phyloP scores from a whole-genome alignment of 2,329 filamentous ascomycete genomes.

The Fusarium robinianum region DNA sequence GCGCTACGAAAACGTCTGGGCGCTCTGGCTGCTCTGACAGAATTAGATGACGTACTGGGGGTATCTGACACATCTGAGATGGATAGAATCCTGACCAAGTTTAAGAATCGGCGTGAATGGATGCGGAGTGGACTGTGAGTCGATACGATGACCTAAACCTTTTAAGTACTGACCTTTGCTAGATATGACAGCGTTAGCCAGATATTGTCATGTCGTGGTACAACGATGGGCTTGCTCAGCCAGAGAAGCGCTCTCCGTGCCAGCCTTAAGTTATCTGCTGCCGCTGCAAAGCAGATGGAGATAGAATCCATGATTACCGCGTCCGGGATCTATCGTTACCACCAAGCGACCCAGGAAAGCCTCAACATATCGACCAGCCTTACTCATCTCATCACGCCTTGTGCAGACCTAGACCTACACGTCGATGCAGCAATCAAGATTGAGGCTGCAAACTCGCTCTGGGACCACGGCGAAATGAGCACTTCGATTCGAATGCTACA shows the following conservation, averaged over 20 bases:
- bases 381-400: constrained; percentile 74
- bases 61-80: constrained; percentile 64
- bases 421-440: constrained; percentile 78
- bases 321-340: constrained; percentile 75
- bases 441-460: constrained; percentile 86
- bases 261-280: constrained; percentile 62
- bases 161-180: constrained; percentile 20
- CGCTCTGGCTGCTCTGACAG: constrained; percentile 73
- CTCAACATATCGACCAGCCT: constrained; percentile 83
- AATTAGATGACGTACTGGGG: constrained; percentile 77
- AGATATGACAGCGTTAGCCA: constrained; percentile 79
- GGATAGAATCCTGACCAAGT: constrained; percentile 62
- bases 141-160: neutral
- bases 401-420: constrained; percentile 70
- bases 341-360: constrained; percentile 83
- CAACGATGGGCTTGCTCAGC: constrained; percentile 78
- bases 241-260: constrained; percentile 67
- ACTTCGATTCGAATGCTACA: constrained; percentile 89
- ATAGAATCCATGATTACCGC: constrained; percentile 76
- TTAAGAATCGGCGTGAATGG: constrained; percentile 72
- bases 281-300: constrained; percentile 71
- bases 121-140: constrained; percentile 81
- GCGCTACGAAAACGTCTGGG: constrained; percentile 60
- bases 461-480: constrained; percentile 90
- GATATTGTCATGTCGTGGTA: constrained; percentile 81